Evolutionary conservation across 139 green algal species (phyloP), one percentile per base, ranked within the genome.

Genomic region (Nannochloris sp.): DNA sequence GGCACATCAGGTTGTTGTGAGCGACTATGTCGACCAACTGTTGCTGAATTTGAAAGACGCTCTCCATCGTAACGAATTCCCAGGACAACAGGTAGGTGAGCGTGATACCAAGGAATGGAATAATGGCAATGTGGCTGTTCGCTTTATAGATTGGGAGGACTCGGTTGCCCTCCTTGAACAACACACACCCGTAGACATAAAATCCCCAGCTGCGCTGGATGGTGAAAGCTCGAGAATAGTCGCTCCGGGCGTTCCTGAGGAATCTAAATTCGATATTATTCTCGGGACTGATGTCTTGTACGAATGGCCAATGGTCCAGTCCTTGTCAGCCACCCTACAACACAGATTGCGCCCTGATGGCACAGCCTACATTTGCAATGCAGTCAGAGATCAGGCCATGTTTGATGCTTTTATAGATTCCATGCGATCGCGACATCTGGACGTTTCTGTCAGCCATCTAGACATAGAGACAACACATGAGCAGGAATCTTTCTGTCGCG

Each of bases 251-350:
- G 43, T 88, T 7, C 50, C 54, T 2, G n/a, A 27, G 0, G 21
- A 44, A 23, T 69, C 82, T 25, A 62, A 48, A 4, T 93, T 84
- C 64, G 48, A 74, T 0, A 62, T 92, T 0, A 72, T 93, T 3
- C 53, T 93, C 19, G 86, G 80, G 0, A 86, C 75, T 5, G 86
- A 93, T 57, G 69, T 91, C 9, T 75, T 93, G 72, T 93, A 93
- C 64, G 86, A 93, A 73, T 75, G 50, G 62, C 19, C 49, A 37
- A 72, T 66, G 59, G 60, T 40, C 1, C 15, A 57, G 29, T 49
- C 43, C 36, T 19, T 92, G 37, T 77, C 85, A 18, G 75, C 82
- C 36, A 80, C 81, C 10, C 16, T 92, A n/a, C 62, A 58, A 37
- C 78, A 87, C 50, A 58, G 83, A 4, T 57, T 90, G 27, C 36